Evolutionary conservation across 129 eudicot genomes (phyloP), one percentile per base, ranked within the genome.

Genomic region (Arctium lappa): DNA sequence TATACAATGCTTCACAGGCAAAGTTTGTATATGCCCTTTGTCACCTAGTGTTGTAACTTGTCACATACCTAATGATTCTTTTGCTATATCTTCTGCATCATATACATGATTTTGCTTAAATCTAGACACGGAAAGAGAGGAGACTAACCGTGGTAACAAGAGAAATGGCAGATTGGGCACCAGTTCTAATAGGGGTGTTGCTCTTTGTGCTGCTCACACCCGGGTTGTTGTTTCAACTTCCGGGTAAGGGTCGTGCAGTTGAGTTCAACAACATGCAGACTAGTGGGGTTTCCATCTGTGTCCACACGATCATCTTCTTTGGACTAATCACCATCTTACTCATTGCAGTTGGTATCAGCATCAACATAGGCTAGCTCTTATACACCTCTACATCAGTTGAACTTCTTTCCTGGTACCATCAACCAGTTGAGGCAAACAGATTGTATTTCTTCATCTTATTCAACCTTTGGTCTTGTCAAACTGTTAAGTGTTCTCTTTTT

Each of bases 121-220:
- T 73, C 74, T 62, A 50, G 12, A 46, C 65, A 36, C 79, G 1
- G 27, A 63, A 77, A 81, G 18, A 16, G 34, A 38, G 10, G 53
- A 46, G 46, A 63, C 38, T 40, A 74, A 75, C 68, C 38, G 11
- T 53, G 77, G 8, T 7, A 69, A 85, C 38, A 65, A 63, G 66
- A 8, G 30, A 30, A 40, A 89, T 89, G 95, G 93, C 93, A 9
- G 95, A 91, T 77, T 91, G 90, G 91, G 95, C 90, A 30, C 95
- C 93, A 6, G 85, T 91, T 36, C 37, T 89, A 7, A 80, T 91
- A 68, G 91, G 91, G 39, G 89, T 87, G 73, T 86, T 91, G 74
- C 86, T 91, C 6, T 91, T 91, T 34, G 89, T 91, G 68, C 39
- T 91, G 15, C 73, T 91, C 56, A 75, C 87, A 0, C 95, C 95